A percentile compares a stretch with the other conserved stretches of the same genome.
Conservation (phyloP, 129 eudicot species). For the Chrysanthemum lavandulifolium region DNA sequence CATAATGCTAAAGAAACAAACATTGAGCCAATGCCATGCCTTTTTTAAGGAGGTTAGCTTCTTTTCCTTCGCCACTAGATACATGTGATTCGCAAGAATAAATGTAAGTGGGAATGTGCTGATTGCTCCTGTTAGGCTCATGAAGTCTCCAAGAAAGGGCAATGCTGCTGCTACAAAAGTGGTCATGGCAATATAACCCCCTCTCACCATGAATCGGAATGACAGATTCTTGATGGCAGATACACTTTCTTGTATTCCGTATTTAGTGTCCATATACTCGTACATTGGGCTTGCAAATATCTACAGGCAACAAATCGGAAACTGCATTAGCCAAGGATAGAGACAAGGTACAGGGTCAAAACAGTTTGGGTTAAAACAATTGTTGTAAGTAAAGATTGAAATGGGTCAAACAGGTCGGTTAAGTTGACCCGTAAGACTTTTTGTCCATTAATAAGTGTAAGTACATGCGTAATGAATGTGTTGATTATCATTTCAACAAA, state of each 20-base stretch:
- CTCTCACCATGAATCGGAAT: conserved; percentile 67
- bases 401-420: too few relatives aligned
- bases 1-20: conserved; percentile 54
- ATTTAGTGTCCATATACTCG: conserved; percentile 84
- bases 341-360: neutral
- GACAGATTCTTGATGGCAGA: conserved; percentile 50
- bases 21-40: conserved; percentile 89
- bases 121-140: conserved; percentile 92
- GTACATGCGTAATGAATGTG: too few relatives aligned
- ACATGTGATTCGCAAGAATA: conserved; percentile 97
- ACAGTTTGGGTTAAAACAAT: neutral
- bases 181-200: conserved; percentile 60
- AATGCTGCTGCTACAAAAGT: conserved; percentile 70
- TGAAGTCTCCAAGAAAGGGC: conserved; percentile 95
- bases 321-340: neutral
- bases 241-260: conserved; percentile 64
- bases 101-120: conserved; percentile 95
- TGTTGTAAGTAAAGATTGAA: too few relatives aligned
- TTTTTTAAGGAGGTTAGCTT: conserved; percentile 40
- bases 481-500: too few relatives aligned
- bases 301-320: conserved; percentile 36
- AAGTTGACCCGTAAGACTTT: too few relatives aligned
- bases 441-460: too few relatives aligned
- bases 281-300: conserved; percentile 97
- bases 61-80: conserved; percentile 58